These are phyloP conservation scores for Acidomyces sp. DNA, from an alignment of 495 filamentous ascomycete species.

Conservation along the genomic window DNA sequence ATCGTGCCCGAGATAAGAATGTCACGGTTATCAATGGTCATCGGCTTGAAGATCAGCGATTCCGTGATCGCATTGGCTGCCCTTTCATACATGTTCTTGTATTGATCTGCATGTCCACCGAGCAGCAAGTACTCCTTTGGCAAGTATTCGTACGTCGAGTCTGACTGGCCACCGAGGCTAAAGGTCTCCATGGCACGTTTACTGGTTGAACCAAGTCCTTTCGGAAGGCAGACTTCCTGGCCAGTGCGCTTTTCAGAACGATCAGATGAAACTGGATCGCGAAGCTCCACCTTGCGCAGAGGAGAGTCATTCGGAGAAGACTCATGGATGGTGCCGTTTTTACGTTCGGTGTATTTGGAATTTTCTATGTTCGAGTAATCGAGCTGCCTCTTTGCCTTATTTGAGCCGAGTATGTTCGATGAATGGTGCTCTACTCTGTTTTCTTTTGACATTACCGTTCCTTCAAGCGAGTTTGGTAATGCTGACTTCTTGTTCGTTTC, in stretches of 20 bases:
- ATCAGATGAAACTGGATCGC: neutral
- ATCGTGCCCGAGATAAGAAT: conserved; percentile 60
- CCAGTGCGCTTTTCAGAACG: neutral
- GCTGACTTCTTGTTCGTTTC: no score
- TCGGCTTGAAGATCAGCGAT: conserved; percentile 71
- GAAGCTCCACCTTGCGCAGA: neutral
- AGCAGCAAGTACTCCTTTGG: conserved; percentile 71
- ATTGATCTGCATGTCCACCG: conserved; percentile 70
- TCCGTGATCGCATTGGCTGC: conserved; percentile 57
- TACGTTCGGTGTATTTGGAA: no score
- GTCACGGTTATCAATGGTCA: conserved; percentile 60
- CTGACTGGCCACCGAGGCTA: conserved; percentile 70
- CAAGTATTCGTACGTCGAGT: conserved; percentile 91
- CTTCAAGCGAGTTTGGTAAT: no score
- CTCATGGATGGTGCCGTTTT: neutral
- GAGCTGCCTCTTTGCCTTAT: conserved; percentile 6
- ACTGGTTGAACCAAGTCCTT: conserved; percentile 23
- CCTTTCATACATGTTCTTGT: conserved; percentile 66
- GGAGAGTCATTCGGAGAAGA: neutral
- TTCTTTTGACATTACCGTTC: no score
- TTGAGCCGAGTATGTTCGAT: neutral
- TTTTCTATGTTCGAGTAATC: neutral
- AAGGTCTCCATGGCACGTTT: conserved; percentile 35
- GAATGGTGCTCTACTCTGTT: neutral
- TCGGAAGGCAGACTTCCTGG: conserved; percentile 22